Evolutionary conservation across 768 basidiomycete genomes (phyloP), one percentile per base, ranked within the genome.

Genomic region (Auriculariales sp.): DNA sequence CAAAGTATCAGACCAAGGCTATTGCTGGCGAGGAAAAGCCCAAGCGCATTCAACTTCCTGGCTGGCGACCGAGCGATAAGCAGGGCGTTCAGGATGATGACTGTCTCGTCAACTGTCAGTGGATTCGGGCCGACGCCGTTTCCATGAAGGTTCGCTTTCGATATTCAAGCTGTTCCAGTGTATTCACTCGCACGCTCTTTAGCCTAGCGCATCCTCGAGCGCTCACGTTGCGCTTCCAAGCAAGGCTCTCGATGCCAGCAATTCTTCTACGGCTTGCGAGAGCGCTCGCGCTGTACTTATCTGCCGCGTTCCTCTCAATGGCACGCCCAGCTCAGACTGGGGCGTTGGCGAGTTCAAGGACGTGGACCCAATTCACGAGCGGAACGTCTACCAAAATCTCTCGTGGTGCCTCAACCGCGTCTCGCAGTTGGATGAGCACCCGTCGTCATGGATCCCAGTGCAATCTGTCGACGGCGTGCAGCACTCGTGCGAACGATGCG

Each of bases 331-430:
- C 27, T 59, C 75, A 1, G 83, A 90, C 57, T 97, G 93, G 93
- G 77, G 83, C 4, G 70, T 68, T 28, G 78, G 73, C 11, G 53
- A 58, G 4, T 95, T 88, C 89, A 68, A 65, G 34, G 84, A 90
- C 56, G 78, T 97, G 36, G 89, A 94, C 62, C 83, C 86, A 56
- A 69, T 89, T 7, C 83, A 93, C 56, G 88, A 94, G 59, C 80
- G 91, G 3, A 68, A 74, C 10, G 82, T 79, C 1, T 94, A 92
- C 70, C 78, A 77, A 53, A 71, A 80, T 3, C 61, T 94, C 14
- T 84, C 90, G 2, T 97, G 93, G 92, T 66, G 95, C 17, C 68
- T 89, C 22, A 87, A 92, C 59, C 78, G 89, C 46, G 73, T 93
- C 53, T 79, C 85, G 11, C 76, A 80, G 51, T 75, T 90, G 50